These are phyloP conservation scores for Flaveria brownii DNA, from an alignment of 129 eudicot genomes.

Conservation along the genomic window DNA sequence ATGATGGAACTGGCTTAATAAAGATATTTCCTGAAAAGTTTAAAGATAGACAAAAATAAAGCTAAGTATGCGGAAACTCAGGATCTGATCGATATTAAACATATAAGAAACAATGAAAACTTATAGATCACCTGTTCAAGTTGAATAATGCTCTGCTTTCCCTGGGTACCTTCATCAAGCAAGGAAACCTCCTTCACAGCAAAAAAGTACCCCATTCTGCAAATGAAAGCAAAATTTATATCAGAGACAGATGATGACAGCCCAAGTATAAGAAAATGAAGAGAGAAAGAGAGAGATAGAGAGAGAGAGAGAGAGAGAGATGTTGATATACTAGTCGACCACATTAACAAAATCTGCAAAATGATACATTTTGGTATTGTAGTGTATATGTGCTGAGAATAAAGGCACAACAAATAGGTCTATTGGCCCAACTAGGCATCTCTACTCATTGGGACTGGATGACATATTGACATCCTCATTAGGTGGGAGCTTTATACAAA, in stretches of 20 bases:
- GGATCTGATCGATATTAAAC: constrained; percentile 14
- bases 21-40: constrained; percentile 68
- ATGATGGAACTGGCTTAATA: constrained; percentile 70
- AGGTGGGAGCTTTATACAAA: neutral
- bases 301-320: too few relatives aligned
- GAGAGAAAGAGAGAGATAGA: too few relatives aligned
- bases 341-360: neutral
- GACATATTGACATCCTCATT: neutral
- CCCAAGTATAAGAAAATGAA: neutral
- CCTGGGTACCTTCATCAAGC: constrained; percentile 66
- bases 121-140: constrained; percentile 66
- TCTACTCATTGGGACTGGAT: neutral
- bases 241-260: constrained; percentile 19
- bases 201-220: constrained; percentile 73
- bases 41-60: constrained; percentile 18
- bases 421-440: constrained; percentile 7
- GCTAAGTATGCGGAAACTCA: constrained; percentile 3
- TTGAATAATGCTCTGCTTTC: constrained; percentile 64
- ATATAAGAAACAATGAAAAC: neutral
- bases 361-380: neutral
- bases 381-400: neutral
- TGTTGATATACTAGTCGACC: neutral
- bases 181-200: constrained; percentile 93
- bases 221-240: constrained; percentile 12
- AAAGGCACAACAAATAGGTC: constrained; percentile 12